phyloP scores from a whole-genome alignment of 148 eudicot species.

The Silene conica region DNA sequence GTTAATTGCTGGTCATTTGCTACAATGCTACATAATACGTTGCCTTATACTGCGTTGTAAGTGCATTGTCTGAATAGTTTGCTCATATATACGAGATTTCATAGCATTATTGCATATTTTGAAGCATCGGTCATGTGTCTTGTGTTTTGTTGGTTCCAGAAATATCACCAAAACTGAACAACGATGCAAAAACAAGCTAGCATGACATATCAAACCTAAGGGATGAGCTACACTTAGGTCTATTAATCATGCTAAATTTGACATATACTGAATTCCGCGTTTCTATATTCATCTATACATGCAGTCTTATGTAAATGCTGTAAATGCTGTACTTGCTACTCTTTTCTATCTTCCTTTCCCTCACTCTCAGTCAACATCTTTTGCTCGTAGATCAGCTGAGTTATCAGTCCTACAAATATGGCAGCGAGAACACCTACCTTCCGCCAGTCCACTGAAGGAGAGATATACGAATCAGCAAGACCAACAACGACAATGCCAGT shows the following conservation, averaged over 20 bases:
- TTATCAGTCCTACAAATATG: slow-evolving; percentile 55
- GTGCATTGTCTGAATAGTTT: not conserved
- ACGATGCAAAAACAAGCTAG: slow-evolving; percentile 52
- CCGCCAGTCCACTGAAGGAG: slow-evolving; percentile 49
- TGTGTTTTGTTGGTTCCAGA: slow-evolving; percentile 47
- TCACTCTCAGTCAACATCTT: slow-evolving; percentile 44
- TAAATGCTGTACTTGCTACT: slow-evolving; percentile 18
- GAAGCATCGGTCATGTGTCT: slow-evolving; percentile 29
- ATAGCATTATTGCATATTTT: not conserved
- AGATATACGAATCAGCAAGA: slow-evolving; percentile 49
- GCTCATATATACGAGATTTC: not conserved
- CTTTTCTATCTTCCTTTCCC: slow-evolving; percentile 30
- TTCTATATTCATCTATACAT: not conserved
- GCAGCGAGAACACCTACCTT: slow-evolving; percentile 49
- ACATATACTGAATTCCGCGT: not conserved
- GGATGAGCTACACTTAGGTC: slow-evolving; percentile 52
- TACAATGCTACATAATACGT: no score
- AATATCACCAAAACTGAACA: slow-evolving; percentile 29
- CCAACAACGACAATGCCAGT: slow-evolving; percentile 43
- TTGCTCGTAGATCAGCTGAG: slow-evolving; percentile 68
- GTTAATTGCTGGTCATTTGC: not conserved
- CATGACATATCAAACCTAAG: slow-evolving; percentile 60
- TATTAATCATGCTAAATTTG: slow-evolving; percentile 53
- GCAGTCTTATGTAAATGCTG: not conserved
- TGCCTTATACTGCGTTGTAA: not conserved